phyloP scores from a whole-genome alignment of 257 asterid genomes.

The Capsicum pubescens region DNA sequence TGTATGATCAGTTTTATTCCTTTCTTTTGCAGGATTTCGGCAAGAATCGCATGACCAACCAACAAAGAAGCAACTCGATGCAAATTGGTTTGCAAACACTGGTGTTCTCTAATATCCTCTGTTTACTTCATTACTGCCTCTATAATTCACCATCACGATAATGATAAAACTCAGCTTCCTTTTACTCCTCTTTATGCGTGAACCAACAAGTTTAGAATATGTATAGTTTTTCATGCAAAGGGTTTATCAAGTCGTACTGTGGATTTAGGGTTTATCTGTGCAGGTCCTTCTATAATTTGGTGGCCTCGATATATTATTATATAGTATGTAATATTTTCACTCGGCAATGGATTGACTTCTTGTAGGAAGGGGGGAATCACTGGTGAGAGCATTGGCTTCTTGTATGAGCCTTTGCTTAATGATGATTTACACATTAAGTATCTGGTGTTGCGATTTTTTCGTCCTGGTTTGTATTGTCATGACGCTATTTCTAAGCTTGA shows the following conservation, averaged over 20 bases:
- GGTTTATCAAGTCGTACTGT: background rate
- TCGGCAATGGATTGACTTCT: background rate
- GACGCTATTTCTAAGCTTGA: too few relatives aligned
- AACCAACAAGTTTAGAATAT: background rate
- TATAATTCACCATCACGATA: background rate
- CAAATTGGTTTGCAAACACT: too few relatives aligned
- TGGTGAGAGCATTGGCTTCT: background rate
- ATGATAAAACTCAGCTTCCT: background rate
- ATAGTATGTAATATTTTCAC: background rate
- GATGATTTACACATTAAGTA: too few relatives aligned
- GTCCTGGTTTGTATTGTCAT: background rate
- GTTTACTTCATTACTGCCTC: too few relatives aligned
- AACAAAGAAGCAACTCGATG: too few relatives aligned
- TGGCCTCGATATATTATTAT: too few relatives aligned
- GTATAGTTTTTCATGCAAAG: background rate
- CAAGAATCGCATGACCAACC: background rate
- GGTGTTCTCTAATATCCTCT: too few relatives aligned
- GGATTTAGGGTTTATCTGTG: background rate
- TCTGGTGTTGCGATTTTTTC: background rate
- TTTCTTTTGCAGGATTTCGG: too few relatives aligned
- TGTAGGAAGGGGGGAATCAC: background rate
- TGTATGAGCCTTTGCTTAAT: background rate
- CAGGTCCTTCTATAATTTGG: too few relatives aligned
- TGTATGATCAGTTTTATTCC: too few relatives aligned
- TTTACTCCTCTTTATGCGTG: background rate